These are phyloP conservation scores for Phialophora expanda DNA, from an alignment of 2,329 filamentous ascomycete species.

Conservation along the genomic window DNA sequence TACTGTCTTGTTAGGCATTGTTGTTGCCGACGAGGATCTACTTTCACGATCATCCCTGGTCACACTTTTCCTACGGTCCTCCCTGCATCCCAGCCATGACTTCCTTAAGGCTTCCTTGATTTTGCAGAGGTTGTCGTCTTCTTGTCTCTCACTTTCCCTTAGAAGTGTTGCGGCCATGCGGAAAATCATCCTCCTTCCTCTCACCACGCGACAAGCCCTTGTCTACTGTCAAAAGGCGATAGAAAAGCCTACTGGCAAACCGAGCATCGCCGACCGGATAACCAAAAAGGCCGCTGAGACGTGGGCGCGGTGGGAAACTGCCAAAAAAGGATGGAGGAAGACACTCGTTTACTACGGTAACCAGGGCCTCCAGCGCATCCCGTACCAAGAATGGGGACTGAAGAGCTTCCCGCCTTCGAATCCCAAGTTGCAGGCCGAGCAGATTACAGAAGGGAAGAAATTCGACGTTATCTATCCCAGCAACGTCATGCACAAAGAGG, in stretches of 20 bases:
- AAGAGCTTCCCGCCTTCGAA: constrained; percentile 90
- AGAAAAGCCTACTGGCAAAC: constrained; percentile 59
- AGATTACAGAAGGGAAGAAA: constrained; percentile 65
- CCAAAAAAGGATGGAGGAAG: constrained; percentile 85
- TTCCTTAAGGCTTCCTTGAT: constrained; percentile 30
- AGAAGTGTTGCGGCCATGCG: constrained; percentile 68
- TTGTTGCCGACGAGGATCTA: not conserved
- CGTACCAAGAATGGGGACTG: constrained; percentile 96
- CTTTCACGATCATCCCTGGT: not conserved
- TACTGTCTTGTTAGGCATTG: not conserved
- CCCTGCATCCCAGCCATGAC: constrained; percentile 26
- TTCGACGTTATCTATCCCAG: constrained; percentile 79
- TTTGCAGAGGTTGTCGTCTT: constrained; percentile 14
- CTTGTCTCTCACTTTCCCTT: constrained; percentile 6
- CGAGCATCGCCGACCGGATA: constrained; percentile 69
- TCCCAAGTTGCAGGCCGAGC: constrained; percentile 66
- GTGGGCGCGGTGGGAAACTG: constrained; percentile 88
- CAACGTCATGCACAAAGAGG: constrained; percentile 67
- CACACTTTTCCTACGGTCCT: not conserved
- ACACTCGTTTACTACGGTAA: constrained; percentile 87
- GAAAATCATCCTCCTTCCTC: constrained; percentile 81
- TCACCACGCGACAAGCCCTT: constrained; percentile 87
- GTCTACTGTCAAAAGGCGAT: constrained; percentile 85
- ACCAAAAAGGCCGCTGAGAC: constrained; percentile 73
- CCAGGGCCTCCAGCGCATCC: constrained; percentile 79